Evolutionary conservation across 257 asterid genomes (phyloP).

Genomic region (Penstemon davidsonii): DNA sequence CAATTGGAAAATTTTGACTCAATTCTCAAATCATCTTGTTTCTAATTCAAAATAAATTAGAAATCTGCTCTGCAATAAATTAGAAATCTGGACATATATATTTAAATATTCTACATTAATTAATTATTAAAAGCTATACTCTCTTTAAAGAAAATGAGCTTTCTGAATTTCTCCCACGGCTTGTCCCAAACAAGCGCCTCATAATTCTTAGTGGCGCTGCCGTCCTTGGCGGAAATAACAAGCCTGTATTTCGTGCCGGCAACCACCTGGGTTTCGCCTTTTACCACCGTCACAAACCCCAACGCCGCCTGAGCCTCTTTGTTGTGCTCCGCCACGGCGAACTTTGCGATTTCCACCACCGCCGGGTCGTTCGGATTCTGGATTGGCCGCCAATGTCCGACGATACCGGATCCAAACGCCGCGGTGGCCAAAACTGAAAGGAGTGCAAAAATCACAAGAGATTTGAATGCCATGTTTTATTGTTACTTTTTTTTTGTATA

Average conservation of each 20-base stretch:
- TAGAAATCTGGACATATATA: too few relatives aligned
- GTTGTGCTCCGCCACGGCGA: conserved; percentile 48
- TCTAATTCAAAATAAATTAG: too few relatives aligned
- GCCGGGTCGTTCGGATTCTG: conserved; percentile 26
- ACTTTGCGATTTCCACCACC: conserved; percentile 37
- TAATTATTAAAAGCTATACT: neutral
- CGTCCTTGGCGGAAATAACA: conserved; percentile 35
- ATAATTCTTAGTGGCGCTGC: conserved; percentile 29
- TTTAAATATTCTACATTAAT: too few relatives aligned
- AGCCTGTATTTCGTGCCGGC: conserved; percentile 41
- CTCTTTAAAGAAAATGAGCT: conserved; percentile 39
- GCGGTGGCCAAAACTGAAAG: too few relatives aligned
- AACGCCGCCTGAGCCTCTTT: conserved; percentile 14
- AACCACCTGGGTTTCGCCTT: conserved; percentile 42
- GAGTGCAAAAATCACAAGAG: too few relatives aligned
- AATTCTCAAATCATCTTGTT: too few relatives aligned
- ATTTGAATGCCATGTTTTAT: too few relatives aligned
- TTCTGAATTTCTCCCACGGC: conserved; percentile 29
- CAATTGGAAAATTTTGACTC: too few relatives aligned
- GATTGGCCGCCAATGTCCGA: conserved; percentile 29
- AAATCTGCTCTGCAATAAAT: too few relatives aligned
- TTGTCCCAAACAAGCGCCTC: conserved; percentile 37
- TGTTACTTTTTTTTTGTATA: too few relatives aligned
- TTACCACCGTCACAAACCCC: conserved; percentile 31
- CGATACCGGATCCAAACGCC: too few relatives aligned